These are phyloP conservation scores for Lodderomyces pseudojiufengensis DNA, from an alignment of 1,139 yeast genomes.

Conservation along the genomic window DNA sequence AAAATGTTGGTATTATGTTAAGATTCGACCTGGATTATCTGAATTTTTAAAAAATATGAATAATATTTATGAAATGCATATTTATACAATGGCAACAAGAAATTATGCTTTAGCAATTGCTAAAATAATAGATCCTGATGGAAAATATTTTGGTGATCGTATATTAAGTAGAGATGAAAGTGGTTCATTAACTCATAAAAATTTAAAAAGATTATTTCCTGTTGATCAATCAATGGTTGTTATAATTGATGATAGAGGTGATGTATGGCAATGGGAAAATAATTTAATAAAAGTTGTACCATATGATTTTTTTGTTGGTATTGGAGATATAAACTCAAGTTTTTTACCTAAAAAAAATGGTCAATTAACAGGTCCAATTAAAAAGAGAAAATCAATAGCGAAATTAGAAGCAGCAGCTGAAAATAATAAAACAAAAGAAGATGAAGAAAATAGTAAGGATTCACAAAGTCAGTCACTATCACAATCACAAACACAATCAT, in stretches of 20 bases:
- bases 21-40: slow-evolving; percentile 81
- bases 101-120: slow-evolving; percentile 91
- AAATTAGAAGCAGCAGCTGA: slow-evolving; percentile 36
- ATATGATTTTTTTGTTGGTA: slow-evolving; percentile 92
- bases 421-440: slow-evolving; percentile 13
- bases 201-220: slow-evolving; percentile 84
- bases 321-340: slow-evolving; percentile 95
- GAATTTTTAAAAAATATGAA: slow-evolving; percentile 66
- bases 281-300: slow-evolving; percentile 91
- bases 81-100: slow-evolving; percentile 98
- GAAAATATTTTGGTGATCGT: slow-evolving; percentile 82
- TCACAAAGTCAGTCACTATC: not conserved
- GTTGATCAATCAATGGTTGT: slow-evolving; percentile 97
- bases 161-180: slow-evolving; percentile 92
- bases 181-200: slow-evolving; percentile 87
- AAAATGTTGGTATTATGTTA: slow-evolving; percentile 86
- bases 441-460: slow-evolving; percentile 8
- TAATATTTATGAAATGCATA: slow-evolving; percentile 79
- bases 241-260: slow-evolving; percentile 95
- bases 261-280: slow-evolving; percentile 98
- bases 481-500: slow-evolving; percentile 6
- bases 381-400: slow-evolving; percentile 55
- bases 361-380: slow-evolving; percentile 64
- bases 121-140: slow-evolving; percentile 85
- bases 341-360: slow-evolving; percentile 82